Evolutionary conservation across 2,329 filamentous ascomycete species (phyloP), one percentile per base, ranked within the genome.

Genomic region (Hirsutella minnesotensis): DNA sequence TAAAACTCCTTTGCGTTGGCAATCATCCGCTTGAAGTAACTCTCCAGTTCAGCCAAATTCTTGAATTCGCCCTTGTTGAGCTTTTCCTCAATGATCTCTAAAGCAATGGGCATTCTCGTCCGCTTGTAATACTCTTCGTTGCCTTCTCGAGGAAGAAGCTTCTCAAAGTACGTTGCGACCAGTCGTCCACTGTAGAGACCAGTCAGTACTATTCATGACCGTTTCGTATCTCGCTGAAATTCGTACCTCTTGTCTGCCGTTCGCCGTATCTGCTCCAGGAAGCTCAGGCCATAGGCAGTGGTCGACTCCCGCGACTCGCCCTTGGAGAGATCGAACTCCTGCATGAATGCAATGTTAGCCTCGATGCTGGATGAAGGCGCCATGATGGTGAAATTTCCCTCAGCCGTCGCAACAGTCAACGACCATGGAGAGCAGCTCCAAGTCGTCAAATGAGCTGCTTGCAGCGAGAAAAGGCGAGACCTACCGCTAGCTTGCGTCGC

Each of bases 1-100:
- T 90, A 90, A 64, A 79, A 92, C 42, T 86, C 80, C 61, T 94
- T 94, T 30, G 85, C 86, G 56, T 94, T 95, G 49, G 79, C 74
- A 43, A 94, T 83, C 73, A 95, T 84, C 49, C 87, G 81, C 67
- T 92, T 94, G 57, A 90, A 76, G 58, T 89, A 89, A 56, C 83
- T 81, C 61, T 95, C 88, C 12, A 95, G 67, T 40, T 81, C 72
- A 5, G 85, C 79, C 39, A 95, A 70, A 41, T 67, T 83, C 13
- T 72, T 59, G 57, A 94, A 94, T 49, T 80, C 74, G 52, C 75
- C 68, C 40, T 76, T 70, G 41, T 77, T 72, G 40, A 95, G 70
- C 61, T 86, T 90, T 38, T 70, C 69, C 66, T 94, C 84, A 47
- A 94, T 82, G 2, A 74, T 81, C 51, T 82, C 74, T 38, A 95